phyloP scores from a whole-genome alignment of 495 filamentous ascomycete genomes.

The Lophiostoma macrostomum region DNA sequence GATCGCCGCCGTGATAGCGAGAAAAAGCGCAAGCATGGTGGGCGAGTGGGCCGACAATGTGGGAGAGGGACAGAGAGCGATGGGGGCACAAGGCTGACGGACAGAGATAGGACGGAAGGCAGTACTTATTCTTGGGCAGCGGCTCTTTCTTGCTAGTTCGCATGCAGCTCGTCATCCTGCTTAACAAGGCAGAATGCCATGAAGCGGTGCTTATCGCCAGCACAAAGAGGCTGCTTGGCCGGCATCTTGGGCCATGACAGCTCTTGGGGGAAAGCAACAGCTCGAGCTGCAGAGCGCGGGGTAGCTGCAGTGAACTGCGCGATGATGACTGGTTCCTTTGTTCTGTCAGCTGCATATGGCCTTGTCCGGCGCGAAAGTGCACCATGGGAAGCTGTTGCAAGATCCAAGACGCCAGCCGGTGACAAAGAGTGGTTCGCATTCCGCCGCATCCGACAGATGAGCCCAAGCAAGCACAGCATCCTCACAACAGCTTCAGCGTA shows the following conservation, averaged over 20 bases:
- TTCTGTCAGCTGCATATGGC: not conserved
- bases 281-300: constrained; percentile 26
- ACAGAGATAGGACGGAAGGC: constrained; percentile 3
- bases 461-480: not conserved
- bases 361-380: not conserved
- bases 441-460: not conserved
- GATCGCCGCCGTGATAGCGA: constrained; percentile 29
- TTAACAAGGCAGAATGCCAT: constrained; percentile 4
- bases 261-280: constrained; percentile 20
- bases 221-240: constrained; percentile 29
- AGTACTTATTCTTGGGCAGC: constrained; percentile 23
- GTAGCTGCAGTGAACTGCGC: constrained; percentile 17
- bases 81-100: constrained; percentile 10
- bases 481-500: not conserved
- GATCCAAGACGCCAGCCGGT: not conserved
- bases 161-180: constrained; percentile 12
- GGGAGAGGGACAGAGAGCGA: constrained; percentile 6
- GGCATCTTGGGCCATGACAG: constrained; percentile 14
- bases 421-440: not conserved
- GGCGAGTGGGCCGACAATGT: not conserved
- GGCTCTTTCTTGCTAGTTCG: not conserved
- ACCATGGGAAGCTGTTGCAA: constrained; percentile 1
- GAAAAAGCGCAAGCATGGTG: constrained; percentile 34
- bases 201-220: constrained; percentile 15
- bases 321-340: constrained; percentile 10